A percentile compares a stretch with the other conserved stretches of the same genome.
phyloP scores from a whole-genome alignment of 148 eudicot species.

The Rhododendron ferrugineum region DNA sequence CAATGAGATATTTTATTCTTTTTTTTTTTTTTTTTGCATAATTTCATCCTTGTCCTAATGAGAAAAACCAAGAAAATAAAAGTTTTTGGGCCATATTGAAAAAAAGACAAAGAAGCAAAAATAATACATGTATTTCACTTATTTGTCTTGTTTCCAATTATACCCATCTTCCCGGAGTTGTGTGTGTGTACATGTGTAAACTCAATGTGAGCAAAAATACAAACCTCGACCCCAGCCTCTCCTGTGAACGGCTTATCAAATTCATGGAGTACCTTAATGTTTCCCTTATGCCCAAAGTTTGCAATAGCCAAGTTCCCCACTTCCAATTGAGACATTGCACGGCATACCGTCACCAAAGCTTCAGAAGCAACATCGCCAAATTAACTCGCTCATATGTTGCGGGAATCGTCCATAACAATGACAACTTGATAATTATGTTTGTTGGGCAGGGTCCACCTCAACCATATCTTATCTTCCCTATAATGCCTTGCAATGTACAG shows the following conservation, averaged over 20 bases:
- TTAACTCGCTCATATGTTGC: constrained; percentile 80
- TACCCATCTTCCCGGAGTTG: too few relatives aligned
- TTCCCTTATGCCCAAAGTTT: constrained; percentile 84
- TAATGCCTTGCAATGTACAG: constrained; percentile 93
- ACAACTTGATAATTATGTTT: constrained; percentile 96
- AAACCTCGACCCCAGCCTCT: constrained; percentile 89
- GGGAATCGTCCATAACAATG: constrained; percentile 90
- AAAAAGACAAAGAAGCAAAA: neutral
- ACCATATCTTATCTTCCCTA: constrained; percentile 95
- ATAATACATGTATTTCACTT: neutral
- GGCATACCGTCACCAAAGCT: too few relatives aligned
- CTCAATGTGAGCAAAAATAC: constrained; percentile 7
- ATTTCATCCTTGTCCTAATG: neutral
- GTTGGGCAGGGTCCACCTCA: constrained; percentile 85
- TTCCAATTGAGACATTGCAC: constrained; percentile 95
- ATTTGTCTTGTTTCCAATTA: neutral
- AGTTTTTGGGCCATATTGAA: neutral
- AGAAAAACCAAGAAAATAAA: too few relatives aligned
- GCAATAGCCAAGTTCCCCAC: constrained; percentile 90
- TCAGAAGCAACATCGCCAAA: too few relatives aligned
- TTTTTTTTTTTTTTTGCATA: neutral
- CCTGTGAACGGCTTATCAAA: constrained; percentile 82
- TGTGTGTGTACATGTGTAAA: neutral
- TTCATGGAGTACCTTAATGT: constrained; percentile 70
- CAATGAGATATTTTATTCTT: too few relatives aligned